Base-by-base conservation (phyloP, 1,284 basidiomycete genomes). In the Ustilago sp. region DNA sequence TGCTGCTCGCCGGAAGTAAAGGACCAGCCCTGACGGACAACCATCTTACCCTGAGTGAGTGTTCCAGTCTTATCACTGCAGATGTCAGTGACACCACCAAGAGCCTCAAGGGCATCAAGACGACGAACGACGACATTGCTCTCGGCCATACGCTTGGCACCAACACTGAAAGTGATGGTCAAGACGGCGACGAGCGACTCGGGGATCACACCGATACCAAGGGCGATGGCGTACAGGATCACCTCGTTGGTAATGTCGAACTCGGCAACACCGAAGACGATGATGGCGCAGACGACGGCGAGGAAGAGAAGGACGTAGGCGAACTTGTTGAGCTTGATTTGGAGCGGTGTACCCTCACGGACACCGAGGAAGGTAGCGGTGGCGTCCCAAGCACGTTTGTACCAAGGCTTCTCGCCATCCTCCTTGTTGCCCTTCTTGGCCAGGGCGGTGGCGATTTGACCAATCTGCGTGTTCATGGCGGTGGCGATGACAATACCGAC, bases 261-360 rank as follows among this genome's bases (percentile, higher is more conserved):
- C 48, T 79, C 76, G 65, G 89, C 89, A 3, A 89, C 89, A 39
- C 89, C 88, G 70, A 91, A 90, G n/a, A 81, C 70, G 56, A 83
- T 69, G 62, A 81, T 80, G 47, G 77, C 90, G 36, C 90, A 88
- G 48, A 91, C 62, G 67, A 90, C 87, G 12, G 90, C 90, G 48
- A 88, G 87, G 17, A 85, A 88, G 39, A 91, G 88, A 4, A 92
- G 88, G n/a, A 90, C 83, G 75, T 90, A 90, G 3, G 91, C 91
- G 35, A 92, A 88, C 77, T 88, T 89, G 81, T 88, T 88, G 65
- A 90, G 87, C 84, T 90, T 91, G 83, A 90, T 89, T 84, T 91
- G 91, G 5, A 91, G 88, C 1, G 90, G 91, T 0, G 90, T 91
- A 7, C 87, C 88, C 31, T 87, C 87, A 19, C 85, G 86, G 5